These are phyloP conservation scores for Helminthosporium solani DNA, from an alignment of 2,329 filamentous ascomycete genomes.

Conservation along the genomic window DNA sequence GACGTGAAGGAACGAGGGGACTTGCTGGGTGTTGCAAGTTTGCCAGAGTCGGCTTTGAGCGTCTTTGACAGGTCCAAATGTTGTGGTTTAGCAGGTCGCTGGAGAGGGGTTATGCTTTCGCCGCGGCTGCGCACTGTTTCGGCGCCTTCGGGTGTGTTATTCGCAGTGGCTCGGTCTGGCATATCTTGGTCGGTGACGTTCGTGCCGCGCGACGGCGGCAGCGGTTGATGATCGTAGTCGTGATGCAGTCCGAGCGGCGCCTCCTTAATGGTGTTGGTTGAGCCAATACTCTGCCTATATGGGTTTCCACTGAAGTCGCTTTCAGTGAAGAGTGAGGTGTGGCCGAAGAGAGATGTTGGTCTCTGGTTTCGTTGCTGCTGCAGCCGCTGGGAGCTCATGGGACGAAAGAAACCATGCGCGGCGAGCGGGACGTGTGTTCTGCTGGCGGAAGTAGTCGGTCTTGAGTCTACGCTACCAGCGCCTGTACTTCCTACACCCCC, in stretches of 20 bases:
- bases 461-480: conserved; percentile 36
- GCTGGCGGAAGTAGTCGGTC: conserved; percentile 68
- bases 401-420: conserved; percentile 88
- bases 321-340: conserved; percentile 34
- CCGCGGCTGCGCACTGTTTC: conserved; percentile 64
- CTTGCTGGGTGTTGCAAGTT: conserved; percentile 62
- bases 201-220: conserved; percentile 73
- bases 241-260: conserved; percentile 36
- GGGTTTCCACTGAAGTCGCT: conserved; percentile 35
- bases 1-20: conserved; percentile 77
- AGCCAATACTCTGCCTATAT: conserved; percentile 42
- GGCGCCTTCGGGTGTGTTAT: conserved; percentile 68
- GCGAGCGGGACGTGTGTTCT: conserved; percentile 87
- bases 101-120: conserved; percentile 78
- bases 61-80: conserved; percentile 62
- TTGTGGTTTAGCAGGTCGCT: conserved; percentile 56
- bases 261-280: conserved; percentile 35
- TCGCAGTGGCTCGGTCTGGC: conserved; percentile 69
- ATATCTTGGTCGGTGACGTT: conserved; percentile 75
- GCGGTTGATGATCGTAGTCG: conserved; percentile 46
- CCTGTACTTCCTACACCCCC: conserved; percentile 25
- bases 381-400: conserved; percentile 93
- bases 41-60: conserved; percentile 55
- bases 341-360: conserved; percentile 44
- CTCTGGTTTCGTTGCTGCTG: conserved; percentile 79